Conservation (phyloP, 2,329 filamentous ascomycete species). For the Penicillium expansum region DNA sequence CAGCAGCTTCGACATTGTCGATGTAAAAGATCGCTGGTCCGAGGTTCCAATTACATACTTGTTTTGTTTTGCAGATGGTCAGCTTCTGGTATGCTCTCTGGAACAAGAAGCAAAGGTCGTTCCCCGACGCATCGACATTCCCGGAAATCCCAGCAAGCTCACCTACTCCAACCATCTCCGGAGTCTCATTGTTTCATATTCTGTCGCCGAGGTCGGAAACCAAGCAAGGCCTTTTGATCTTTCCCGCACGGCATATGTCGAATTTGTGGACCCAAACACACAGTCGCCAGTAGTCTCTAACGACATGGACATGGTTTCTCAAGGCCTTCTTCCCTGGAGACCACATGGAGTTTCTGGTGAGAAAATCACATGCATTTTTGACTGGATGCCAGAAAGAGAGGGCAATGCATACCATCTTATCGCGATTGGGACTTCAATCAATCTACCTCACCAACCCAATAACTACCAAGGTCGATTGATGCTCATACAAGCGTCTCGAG, state of each 20-base stretch:
- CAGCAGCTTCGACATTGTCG: slow-evolving; percentile 37
- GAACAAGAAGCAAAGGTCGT: slow-evolving; percentile 43
- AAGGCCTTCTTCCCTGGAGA: slow-evolving; percentile 21
- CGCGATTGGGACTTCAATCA: slow-evolving; percentile 40
- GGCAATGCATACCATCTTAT: slow-evolving; percentile 42
- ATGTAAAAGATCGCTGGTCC: slow-evolving; percentile 21
- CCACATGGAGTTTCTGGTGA: slow-evolving; percentile 39
- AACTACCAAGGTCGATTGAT: slow-evolving; percentile 35
- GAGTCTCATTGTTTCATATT: slow-evolving; percentile 52
- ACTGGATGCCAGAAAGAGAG: slow-evolving; percentile 39
- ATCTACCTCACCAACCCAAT: slow-evolving; percentile 20
- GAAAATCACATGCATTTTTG: slow-evolving; percentile 42
- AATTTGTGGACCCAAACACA: slow-evolving; percentile 41
- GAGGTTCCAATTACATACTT: slow-evolving; percentile 43
- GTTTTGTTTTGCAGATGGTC: slow-evolving; percentile 48
- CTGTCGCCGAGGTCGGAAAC: slow-evolving; percentile 26
- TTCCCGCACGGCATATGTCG: slow-evolving; percentile 35
- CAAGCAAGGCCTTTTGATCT: slow-evolving; percentile 31
- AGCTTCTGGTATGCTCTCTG: slow-evolving; percentile 50
- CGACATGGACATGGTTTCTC: slow-evolving; percentile 2
- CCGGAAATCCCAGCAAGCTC: slow-evolving; percentile 44
- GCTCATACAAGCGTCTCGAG: slow-evolving; percentile 37
- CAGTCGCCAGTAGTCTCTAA: slow-evolving; percentile 22
- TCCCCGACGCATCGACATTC: slow-evolving; percentile 40
- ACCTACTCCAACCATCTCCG: slow-evolving; percentile 47